A percentile compares a stretch with the other conserved stretches of the same genome.
Conservation (phyloP, 352 stramenopile species). For the Pythium guiyangense region DNA sequence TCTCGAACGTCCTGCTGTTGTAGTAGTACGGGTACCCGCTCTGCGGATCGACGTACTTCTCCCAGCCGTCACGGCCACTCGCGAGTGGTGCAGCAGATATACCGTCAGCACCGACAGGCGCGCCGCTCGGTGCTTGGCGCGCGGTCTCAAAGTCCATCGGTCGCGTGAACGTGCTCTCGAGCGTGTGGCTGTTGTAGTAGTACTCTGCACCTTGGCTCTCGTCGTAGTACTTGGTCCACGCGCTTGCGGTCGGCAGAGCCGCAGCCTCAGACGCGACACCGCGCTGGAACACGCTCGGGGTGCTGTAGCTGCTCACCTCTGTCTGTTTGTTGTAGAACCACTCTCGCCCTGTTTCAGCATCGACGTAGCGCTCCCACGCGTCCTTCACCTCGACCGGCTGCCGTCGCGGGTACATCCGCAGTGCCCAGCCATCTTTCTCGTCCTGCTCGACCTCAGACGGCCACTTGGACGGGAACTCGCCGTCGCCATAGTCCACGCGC, state of each 20-base stretch:
- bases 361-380: conserved; percentile 59
- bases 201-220: conserved; percentile 59
- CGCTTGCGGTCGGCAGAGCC: conserved; percentile 9
- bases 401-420: conserved; percentile 51
- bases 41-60: conserved; percentile 40
- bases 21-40: conserved; percentile 70
- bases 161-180: conserved; percentile 56
- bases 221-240: conserved; percentile 69
- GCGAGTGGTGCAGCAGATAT: too few species aligned
- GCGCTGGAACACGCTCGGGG: conserved; percentile 20
- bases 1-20: conserved; percentile 66
- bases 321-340: conserved; percentile 81
- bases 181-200: conserved; percentile 47
- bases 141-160: background rate
- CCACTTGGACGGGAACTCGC: conserved; percentile 89
- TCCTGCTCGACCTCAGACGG: conserved; percentile 88
- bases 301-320: conserved; percentile 45
- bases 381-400: conserved; percentile 36
- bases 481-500: conserved; percentile 89
- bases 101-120: background rate
- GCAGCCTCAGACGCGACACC: background rate
- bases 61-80: conserved; percentile 27
- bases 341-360: conserved; percentile 27
- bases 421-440: conserved; percentile 74
- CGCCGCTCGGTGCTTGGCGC: background rate